phyloP scores from a whole-genome alignment of 2,329 filamentous ascomycete species.

The Bisporella sp. region DNA sequence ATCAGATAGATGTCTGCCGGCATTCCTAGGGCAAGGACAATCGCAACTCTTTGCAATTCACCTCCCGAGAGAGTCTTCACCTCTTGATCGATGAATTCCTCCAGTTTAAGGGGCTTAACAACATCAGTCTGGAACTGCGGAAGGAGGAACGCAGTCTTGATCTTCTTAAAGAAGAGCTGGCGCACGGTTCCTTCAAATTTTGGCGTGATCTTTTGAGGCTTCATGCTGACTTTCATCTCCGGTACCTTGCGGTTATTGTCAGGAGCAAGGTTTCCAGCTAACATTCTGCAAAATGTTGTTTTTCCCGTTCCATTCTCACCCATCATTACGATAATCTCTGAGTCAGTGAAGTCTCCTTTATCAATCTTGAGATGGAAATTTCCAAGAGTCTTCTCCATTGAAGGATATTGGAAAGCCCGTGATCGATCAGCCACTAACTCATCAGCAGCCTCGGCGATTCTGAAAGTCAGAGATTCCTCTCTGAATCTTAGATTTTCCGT shows the following conservation, averaged over 20 bases:
- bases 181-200: conserved; percentile 97
- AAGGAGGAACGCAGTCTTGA: conserved; percentile 91
- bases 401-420: conserved; percentile 79
- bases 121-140: conserved; percentile 99
- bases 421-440: conserved; percentile 81
- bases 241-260: conserved; percentile 74
- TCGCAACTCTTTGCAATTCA: conserved; percentile 98
- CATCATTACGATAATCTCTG: conserved; percentile 99
- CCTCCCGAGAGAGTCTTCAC: conserved; percentile 98
- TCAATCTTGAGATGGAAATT: conserved; percentile 81
- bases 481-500: conserved; percentile 98
- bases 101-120: conserved; percentile 97
- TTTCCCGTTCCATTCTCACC: conserved; percentile 99
- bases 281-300: conserved; percentile 95
- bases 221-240: conserved; percentile 97
- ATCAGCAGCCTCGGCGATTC: conserved; percentile 81
- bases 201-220: conserved; percentile 98
- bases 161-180: conserved; percentile 99
- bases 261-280: conserved; percentile 89
- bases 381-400: conserved; percentile 89
- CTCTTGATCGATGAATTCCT: conserved; percentile 99
- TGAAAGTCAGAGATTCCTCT: conserved; percentile 93
- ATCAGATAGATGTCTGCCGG: conserved; percentile 98
- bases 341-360: conserved; percentile 85
- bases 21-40: conserved; percentile 90